Conservation (phyloP, 2,329 filamentous ascomycete species). For the Neophaeococcomyces aloes region DNA sequence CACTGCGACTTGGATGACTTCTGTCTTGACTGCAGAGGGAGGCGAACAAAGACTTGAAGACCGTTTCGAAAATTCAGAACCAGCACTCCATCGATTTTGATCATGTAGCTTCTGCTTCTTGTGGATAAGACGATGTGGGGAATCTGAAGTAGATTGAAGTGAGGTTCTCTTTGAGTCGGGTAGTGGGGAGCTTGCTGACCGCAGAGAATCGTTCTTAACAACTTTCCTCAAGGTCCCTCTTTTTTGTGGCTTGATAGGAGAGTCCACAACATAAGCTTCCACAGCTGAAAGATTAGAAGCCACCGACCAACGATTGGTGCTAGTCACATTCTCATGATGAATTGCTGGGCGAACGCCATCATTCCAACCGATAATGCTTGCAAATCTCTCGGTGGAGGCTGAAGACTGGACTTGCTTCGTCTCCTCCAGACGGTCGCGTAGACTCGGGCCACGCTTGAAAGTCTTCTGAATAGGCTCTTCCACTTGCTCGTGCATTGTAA, state of each 20-base stretch:
- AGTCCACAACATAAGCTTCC: conserved; percentile 45
- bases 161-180: conserved; percentile 38
- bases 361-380: conserved; percentile 42
- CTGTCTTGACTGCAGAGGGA: conserved; percentile 25
- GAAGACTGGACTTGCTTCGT: conserved; percentile 22
- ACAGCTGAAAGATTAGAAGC: conserved; percentile 45
- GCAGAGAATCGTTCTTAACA: conserved; percentile 43
- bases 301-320: conserved; percentile 37
- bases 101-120: conserved; percentile 42
- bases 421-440: conserved; percentile 27
- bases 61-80: conserved; percentile 31
- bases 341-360: conserved; percentile 13
- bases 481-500: not conserved
- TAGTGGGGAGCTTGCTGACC: conserved; percentile 37
- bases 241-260: conserved; percentile 33
- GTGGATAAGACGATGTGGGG: conserved; percentile 40
- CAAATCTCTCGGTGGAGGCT: conserved; percentile 38
- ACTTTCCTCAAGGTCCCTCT: conserved; percentile 42
- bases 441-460: conserved; percentile 21
- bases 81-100: conserved; percentile 34
- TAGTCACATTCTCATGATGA: conserved; percentile 14
- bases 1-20: conserved; percentile 38
- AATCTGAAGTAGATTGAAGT: conserved; percentile 28
- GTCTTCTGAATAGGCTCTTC: not conserved
- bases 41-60: conserved; percentile 26